Evolutionary conservation across 805 yeast species (phyloP).

Genomic region (Wickerhamiella bombiphila): DNA sequence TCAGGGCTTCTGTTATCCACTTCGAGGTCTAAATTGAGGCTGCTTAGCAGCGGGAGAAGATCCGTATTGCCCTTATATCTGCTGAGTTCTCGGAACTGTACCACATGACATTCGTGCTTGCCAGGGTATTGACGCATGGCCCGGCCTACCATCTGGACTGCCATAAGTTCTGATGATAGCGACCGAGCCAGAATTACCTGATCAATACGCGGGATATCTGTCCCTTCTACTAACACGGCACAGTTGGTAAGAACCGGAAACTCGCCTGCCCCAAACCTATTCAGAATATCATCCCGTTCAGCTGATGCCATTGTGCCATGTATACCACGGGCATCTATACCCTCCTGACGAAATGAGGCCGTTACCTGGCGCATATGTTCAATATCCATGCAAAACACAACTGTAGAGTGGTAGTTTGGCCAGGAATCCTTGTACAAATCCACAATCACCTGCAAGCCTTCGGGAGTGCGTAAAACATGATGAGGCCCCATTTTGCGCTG

Average conservation of each 20-base stretch:
- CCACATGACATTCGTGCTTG: conserved; percentile 54
- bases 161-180: conserved; percentile 53
- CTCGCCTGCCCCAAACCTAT: conserved; percentile 45
- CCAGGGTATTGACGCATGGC: conserved; percentile 55
- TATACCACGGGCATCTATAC: conserved; percentile 56
- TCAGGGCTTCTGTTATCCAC: background rate
- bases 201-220: conserved; percentile 84
- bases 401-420: conserved; percentile 38
- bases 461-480: conserved; percentile 3
- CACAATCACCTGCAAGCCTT: conserved; percentile 33
- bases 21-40: background rate
- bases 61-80: background rate
- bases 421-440: conserved; percentile 36
- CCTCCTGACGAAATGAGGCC: conserved; percentile 37
- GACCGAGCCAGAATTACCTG: conserved; percentile 68
- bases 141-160: conserved; percentile 83
- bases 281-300: conserved; percentile 38
- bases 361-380: conserved; percentile 46
- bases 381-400: conserved; percentile 67
- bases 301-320: conserved; percentile 46
- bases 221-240: conserved; percentile 85
- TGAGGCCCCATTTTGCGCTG: conserved; percentile 38
- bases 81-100: conserved; percentile 21
- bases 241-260: conserved; percentile 73
- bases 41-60: background rate